Conservation (phyloP, 2,329 filamentous ascomycete genomes). For the Nothopassalora personata region DNA sequence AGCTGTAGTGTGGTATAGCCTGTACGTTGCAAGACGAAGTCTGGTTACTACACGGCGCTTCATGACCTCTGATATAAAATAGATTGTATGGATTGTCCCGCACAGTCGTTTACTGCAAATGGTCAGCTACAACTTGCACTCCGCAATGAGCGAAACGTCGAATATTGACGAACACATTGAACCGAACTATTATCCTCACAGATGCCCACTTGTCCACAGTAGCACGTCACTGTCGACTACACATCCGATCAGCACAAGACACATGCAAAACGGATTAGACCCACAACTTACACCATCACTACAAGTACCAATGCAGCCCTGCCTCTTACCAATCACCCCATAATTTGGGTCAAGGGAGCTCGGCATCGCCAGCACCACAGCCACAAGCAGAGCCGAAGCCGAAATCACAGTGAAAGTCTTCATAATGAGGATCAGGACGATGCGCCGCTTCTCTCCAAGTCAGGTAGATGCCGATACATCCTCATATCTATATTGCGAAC, state of each 20-base stretch:
- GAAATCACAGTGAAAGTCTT: not conserved
- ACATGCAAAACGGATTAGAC: not conserved
- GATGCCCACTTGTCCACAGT: not conserved
- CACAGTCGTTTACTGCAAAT: not conserved
- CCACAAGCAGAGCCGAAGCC: not conserved
- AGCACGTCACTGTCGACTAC: not conserved
- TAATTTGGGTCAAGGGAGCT: not conserved
- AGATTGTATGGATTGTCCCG: no score
- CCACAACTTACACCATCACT: not conserved
- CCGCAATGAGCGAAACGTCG: not conserved
- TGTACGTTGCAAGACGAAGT: no score
- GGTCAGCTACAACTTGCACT: not conserved
- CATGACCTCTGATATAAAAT: no score
- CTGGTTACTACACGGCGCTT: no score
- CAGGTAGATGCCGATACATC: not conserved
- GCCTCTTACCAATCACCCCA: not conserved
- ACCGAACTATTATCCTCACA: not conserved
- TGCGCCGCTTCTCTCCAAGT: not conserved
- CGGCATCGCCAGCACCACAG: not conserved
- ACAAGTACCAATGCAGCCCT: not conserved
- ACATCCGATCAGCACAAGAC: not conserved
- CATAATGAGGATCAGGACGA: not conserved
- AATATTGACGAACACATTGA: not conserved
- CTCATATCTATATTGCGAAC: not conserved
- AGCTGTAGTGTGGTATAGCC: conserved; percentile 32